Evolutionary conservation across 305 asterid genomes (phyloP), one percentile per base, ranked within the genome.

Genomic region (Fraxinus albicans): DNA sequence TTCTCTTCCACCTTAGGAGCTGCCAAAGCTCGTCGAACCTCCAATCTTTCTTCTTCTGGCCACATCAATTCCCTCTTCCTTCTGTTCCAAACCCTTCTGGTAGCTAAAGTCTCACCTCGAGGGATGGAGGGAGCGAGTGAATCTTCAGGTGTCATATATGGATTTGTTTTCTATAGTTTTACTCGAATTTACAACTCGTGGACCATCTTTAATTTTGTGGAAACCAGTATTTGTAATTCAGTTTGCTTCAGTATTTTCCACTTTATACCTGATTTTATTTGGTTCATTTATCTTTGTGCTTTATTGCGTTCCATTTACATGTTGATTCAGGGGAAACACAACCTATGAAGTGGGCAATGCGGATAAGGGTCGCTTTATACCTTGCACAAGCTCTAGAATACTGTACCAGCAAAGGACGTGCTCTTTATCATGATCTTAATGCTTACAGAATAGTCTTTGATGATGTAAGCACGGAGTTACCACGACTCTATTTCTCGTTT

Each of bases 311-410:
- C 70, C 79, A 82, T 83, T 79, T 83, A 53, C 77, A 36, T 84
- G 53, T 72, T 80, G 75, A 82, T 80, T 80, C 88, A 93, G 97
- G 99, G 98, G 95, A 93, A 88, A 70, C 97, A 65, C 98, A 95
- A 76, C 98, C 98, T 4, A 95, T 95, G 99, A 92, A 93, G 88
- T 95, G 99, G 99, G 91, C 97, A 34, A 94, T 95, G 97, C 93
- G 99, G 83, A 89, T 95, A 88, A 90, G 99, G 87, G 97, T 94
- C 67, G 97, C 99, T 81, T 88, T 94, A 34, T 95, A 85, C 86
- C 92, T 94, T 83, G 99, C 97, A n/a, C 95, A 95, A 90, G 98
- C 98, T 80, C 89, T 94, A 79, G 98, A 95, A 85, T 94, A 92
- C 84, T 95, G 98, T 90, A 95, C 97, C 2, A 88, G 86, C 90